Evolutionary conservation across 768 basidiomycete genomes (phyloP), one percentile per base, ranked within the genome.

Genomic region (Clathrus columnatus): DNA sequence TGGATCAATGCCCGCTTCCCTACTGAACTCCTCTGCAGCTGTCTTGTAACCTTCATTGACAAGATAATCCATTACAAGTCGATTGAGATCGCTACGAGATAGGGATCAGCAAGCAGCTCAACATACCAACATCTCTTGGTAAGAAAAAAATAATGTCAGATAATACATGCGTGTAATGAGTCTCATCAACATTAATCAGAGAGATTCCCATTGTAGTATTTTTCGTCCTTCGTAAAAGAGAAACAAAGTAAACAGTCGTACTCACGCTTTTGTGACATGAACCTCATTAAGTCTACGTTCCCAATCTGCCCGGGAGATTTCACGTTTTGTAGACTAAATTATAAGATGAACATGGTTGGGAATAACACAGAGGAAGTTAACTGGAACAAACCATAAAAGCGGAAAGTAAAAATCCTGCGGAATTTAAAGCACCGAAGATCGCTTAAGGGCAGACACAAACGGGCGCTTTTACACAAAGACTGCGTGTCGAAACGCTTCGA

Each of bases 21-120:
- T 80, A 57, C 90, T 86, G 65, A 99, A 97, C 68, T 94, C 88
- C 63, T 96, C 87, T 1, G 96, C 96, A 0, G 96, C 92, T 11
- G 88, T 84, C 67, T 93, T 92, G 78, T 93, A 98, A 2, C 96
- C 96, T 66, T 98, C 94, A 52, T 96, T 91, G 59, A 96, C 89
- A 59, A 98, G 86, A 70, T 97, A 98, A 67, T 99, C 92, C 84
- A 96, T 93, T 45, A 99, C 83, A 21, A 98, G 80, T 3, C 85
- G 81, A 69, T 98, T 95, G 56, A 98, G 73, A 69, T 99, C 93
- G 70, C 96, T 99, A 36, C 4, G 64, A 50, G 32, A 50, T 54
- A 57, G 57, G 57, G 26, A 42, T 54, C 30, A 62, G 57, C 58
- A 57, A 64, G n/a, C n/a, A n/a, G n/a, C n/a, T n/a, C n/a, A 59